Percentiles rank a stretch among this genome's conserved stretches.
Conservation (phyloP, 1,284 basidiomycete genomes). For the Ustilago esculenta region DNA sequence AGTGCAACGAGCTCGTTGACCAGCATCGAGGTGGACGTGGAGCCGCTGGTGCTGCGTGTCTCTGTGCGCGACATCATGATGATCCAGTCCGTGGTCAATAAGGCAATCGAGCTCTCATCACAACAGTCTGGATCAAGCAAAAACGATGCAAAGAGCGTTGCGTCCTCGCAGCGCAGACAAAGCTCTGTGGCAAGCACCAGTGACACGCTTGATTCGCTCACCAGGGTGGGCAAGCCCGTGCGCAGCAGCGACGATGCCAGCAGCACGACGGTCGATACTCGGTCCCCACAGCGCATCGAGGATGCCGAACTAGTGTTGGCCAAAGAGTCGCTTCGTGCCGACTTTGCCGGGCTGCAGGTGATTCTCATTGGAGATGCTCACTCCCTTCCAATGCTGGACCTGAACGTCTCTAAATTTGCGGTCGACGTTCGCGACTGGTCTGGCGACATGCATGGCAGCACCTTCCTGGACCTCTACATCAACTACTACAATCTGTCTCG, state of each 20-base stretch:
- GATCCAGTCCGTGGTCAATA: slow-evolving; percentile 87
- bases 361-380: slow-evolving; percentile 94
- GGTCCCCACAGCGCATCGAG: slow-evolving; percentile 24
- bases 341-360: slow-evolving; percentile 79
- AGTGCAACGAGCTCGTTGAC: slow-evolving; percentile 79
- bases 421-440: slow-evolving; percentile 92
- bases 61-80: slow-evolving; percentile 92
- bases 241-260: slow-evolving; percentile 8
- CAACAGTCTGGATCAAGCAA: slow-evolving; percentile 21
- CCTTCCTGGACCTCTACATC: slow-evolving; percentile 75
- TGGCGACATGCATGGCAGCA: slow-evolving; percentile 74
- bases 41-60: slow-evolving; percentile 85
- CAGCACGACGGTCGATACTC: slow-evolving; percentile 8
- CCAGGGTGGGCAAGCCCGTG: slow-evolving; percentile 3
- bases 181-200: slow-evolving; percentile 34
- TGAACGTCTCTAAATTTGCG: slow-evolving; percentile 86
- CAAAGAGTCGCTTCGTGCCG: slow-evolving; percentile 60
- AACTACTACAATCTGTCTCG: slow-evolving; percentile 97
- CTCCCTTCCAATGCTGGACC: slow-evolving; percentile 91
- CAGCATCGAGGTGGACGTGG: slow-evolving; percentile 83
- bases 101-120: slow-evolving; percentile 78
- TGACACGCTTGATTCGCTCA: slow-evolving; percentile 42
- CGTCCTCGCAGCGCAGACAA: slow-evolving; percentile 40
- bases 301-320: slow-evolving; percentile 62
- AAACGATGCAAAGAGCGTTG: slow-evolving; percentile 39